Conservation (phyloP, 2,329 filamentous ascomycete species). For the Coniochaeta sp. region DNA sequence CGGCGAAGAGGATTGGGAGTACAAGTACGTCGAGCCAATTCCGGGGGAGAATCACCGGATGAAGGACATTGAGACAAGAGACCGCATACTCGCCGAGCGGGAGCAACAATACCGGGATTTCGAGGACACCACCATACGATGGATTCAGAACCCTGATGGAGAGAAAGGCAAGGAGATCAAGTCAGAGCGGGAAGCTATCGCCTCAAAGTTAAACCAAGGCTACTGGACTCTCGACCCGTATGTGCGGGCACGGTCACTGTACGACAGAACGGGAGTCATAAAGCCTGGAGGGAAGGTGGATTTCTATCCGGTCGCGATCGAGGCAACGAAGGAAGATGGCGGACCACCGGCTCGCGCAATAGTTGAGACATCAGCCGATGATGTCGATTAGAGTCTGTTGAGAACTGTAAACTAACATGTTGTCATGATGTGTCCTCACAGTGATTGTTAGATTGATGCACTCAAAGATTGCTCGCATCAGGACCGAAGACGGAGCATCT, state of each 20-base stretch:
- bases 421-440: neutral
- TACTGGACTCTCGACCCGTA: conserved; percentile 93
- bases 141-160: conserved; percentile 53
- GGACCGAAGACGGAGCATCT: neutral
- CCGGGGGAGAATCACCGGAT: conserved; percentile 70
- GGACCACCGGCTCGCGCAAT: conserved; percentile 6
- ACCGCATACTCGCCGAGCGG: conserved; percentile 56
- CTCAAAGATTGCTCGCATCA: neutral
- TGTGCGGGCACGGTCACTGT: conserved; percentile 71
- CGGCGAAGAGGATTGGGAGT: conserved; percentile 78
- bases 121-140: conserved; percentile 66
- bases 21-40: conserved; percentile 71
- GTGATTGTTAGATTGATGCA: neutral
- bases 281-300: conserved; percentile 58
- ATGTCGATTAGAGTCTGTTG: conserved; percentile 29
- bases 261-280: conserved; percentile 74
- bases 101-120: conserved; percentile 62
- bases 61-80: conserved; percentile 55
- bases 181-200: conserved; percentile 52
- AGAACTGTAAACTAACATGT: neutral
- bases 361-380: conserved; percentile 31
- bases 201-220: conserved; percentile 56
- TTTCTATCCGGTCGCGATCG: conserved; percentile 48
- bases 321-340: conserved; percentile 3
- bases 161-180: conserved; percentile 40